phyloP scores from a whole-genome alignment of 805 yeast genomes.

The Ogataea polymorpha region DNA sequence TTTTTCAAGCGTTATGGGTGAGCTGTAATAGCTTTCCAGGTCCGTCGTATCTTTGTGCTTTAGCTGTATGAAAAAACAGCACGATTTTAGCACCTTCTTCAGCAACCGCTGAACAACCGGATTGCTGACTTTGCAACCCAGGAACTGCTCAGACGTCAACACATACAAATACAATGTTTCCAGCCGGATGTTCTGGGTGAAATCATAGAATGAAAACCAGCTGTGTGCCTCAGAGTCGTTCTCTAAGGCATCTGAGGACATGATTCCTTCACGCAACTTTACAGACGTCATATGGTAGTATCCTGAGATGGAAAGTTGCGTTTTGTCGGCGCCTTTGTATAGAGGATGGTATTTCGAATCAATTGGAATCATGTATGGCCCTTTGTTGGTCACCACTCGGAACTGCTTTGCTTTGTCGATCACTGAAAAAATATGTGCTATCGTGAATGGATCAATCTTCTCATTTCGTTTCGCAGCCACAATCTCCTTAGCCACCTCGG shows the following conservation, averaged over 20 bases:
- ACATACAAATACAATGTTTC: slow-evolving; percentile 35
- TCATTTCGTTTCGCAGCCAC: slow-evolving; percentile 14
- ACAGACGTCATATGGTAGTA: slow-evolving; percentile 22
- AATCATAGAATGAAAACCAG: slow-evolving; percentile 31
- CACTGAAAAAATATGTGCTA: slow-evolving; percentile 20
- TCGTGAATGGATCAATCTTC: slow-evolving; percentile 13
- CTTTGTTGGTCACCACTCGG: slow-evolving; percentile 20
- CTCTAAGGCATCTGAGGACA: background rate
- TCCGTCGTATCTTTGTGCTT: slow-evolving; percentile 18
- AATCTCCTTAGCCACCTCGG: slow-evolving; percentile 24
- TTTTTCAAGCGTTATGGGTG: slow-evolving; percentile 17
- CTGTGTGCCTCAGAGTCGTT: slow-evolving; percentile 6
- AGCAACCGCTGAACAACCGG: slow-evolving; percentile 20
- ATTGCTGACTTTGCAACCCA: slow-evolving; percentile 15
- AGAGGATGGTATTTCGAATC: slow-evolving; percentile 28
- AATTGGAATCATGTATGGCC: slow-evolving; percentile 24
- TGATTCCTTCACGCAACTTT: slow-evolving; percentile 10
- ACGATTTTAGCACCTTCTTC: slow-evolving; percentile 17
- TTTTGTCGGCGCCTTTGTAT: slow-evolving; percentile 26
- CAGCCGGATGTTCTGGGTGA: slow-evolving; percentile 31
- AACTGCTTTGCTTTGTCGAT: slow-evolving; percentile 25
- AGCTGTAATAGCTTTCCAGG: slow-evolving; percentile 22
- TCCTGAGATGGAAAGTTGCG: slow-evolving; percentile 18
- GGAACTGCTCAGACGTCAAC: slow-evolving; percentile 28
- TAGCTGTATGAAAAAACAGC: slow-evolving; percentile 24